Percentiles rank a stretch among this genome's conserved stretches.
These are phyloP conservation scores for Crassisporium funariophilum DNA, from an alignment of 768 basidiomycete species.

Conservation along the genomic window DNA sequence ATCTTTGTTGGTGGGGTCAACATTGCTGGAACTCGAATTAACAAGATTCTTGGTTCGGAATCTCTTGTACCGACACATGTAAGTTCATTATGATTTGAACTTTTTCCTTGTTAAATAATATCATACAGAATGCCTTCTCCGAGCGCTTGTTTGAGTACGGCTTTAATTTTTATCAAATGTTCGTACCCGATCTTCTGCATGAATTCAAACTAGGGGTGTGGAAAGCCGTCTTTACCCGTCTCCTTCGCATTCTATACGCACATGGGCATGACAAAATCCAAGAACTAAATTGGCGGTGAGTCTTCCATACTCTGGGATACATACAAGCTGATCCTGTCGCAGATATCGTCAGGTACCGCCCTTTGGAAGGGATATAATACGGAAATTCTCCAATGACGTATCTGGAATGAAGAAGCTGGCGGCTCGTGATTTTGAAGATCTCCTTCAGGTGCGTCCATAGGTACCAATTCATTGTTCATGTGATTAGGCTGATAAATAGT, in stretches of 20 bases:
- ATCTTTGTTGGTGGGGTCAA: too few species aligned
- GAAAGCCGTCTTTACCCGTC: constrained; percentile 32
- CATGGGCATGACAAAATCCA: constrained; percentile 13
- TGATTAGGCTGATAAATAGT: constrained; percentile 7
- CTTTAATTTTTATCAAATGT: constrained; percentile 27
- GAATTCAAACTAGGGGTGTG: constrained; percentile 37
- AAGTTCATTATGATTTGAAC: constrained; percentile 1
- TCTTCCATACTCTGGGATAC: neutral
- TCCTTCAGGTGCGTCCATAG: constrained; percentile 5
- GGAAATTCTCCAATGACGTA: neutral
- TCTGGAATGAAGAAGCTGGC: constrained; percentile 12
- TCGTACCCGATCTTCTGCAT: constrained; percentile 34
- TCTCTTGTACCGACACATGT: constrained; percentile 13
- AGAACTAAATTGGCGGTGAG: constrained; percentile 26
- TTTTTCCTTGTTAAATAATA: neutral
- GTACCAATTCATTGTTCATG: neutral
- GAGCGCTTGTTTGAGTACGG: constrained; percentile 7
- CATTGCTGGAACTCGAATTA: too few species aligned
- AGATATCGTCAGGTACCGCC: neutral
- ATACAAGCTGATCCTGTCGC: neutral
- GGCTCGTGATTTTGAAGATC: constrained; percentile 8
- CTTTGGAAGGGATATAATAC: neutral
- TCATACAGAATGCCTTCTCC: constrained; percentile 31
- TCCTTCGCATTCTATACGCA: constrained; percentile 27
- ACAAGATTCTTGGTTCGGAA: neutral